Conservation (phyloP, 257 asterid genomes). For the Solanum sejunctum region DNA sequence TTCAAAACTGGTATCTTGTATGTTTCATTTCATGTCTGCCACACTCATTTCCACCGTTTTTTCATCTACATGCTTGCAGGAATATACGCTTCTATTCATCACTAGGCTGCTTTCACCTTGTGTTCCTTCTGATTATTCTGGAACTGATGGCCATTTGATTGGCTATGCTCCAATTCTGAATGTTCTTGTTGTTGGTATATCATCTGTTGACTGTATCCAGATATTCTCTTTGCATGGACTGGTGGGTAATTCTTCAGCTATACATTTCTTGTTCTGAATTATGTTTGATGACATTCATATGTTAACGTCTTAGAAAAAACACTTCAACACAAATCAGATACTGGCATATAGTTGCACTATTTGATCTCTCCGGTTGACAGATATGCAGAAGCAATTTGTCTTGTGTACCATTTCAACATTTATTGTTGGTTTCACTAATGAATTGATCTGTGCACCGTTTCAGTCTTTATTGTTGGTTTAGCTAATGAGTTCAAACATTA, state of each 20-base stretch:
- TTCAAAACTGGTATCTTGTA: not conserved
- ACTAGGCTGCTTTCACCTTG: constrained; percentile 73
- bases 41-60: not conserved
- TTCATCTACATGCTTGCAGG: constrained; percentile 47
- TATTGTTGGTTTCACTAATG: not conserved
- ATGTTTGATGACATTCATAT: not conserved
- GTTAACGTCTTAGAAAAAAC: not conserved
- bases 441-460: not conserved
- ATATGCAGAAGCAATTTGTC: not conserved
- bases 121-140: constrained; percentile 57
- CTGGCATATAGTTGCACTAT: not conserved
- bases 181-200: constrained; percentile 75
- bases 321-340: not conserved
- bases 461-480: not conserved
- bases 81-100: constrained; percentile 60
- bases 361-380: not conserved
- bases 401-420: not conserved
- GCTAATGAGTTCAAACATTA: not conserved
- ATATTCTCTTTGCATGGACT: constrained; percentile 88
- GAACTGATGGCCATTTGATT: constrained; percentile 75
- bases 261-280: not conserved
- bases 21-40: not conserved
- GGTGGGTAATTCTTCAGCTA: constrained; percentile 55
- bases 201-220: constrained; percentile 64
- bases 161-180: constrained; percentile 78